Evolutionary conservation across 306 rosid species (phyloP).

Genomic region (Carpinus fangiana): DNA sequence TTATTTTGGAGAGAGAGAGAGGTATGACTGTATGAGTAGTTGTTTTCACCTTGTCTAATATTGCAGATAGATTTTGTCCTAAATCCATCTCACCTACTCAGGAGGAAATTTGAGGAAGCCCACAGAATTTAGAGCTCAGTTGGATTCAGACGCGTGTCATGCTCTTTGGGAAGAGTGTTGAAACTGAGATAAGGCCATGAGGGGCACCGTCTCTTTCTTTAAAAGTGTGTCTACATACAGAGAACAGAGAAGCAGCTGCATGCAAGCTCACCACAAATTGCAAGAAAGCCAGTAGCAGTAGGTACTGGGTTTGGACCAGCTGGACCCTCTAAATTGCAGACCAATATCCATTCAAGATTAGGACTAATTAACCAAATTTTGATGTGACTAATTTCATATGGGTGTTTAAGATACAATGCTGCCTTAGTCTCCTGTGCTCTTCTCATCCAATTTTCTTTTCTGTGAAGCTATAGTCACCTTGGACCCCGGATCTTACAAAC

Average conservation of each 20-base stretch:
- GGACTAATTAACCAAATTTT: conserved; percentile 18
- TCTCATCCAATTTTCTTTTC: too few relatives aligned
- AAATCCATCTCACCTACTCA: too few relatives aligned
- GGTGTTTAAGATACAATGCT: not conserved
- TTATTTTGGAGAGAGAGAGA: too few relatives aligned
- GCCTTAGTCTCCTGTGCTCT: too few relatives aligned
- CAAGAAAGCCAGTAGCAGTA: not conserved
- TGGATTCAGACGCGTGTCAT: conserved; percentile 21
- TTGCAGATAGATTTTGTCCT: too few relatives aligned
- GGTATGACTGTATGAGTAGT: too few relatives aligned
- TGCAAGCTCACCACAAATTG: not conserved
- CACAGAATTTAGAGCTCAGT: conserved; percentile 13
- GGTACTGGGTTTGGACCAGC: not conserved
- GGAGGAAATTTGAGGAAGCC: not conserved
- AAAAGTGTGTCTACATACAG: conserved; percentile 4
- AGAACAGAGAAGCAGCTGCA: not conserved
- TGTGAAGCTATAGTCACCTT: too few relatives aligned
- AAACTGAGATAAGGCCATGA: not conserved
- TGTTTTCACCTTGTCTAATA: too few relatives aligned
- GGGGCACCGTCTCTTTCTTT: not conserved
- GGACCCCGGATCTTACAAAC: too few relatives aligned
- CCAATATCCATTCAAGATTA: conserved; percentile 8
- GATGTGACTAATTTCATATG: conserved; percentile 31
- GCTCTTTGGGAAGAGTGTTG: conserved; percentile 3
- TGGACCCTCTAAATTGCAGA: not conserved